A percentile compares a stretch with the other conserved stretches of the same genome.
phyloP scores from a whole-genome alignment of 2,329 filamentous ascomycete species.

The Hypomyces rosellus region DNA sequence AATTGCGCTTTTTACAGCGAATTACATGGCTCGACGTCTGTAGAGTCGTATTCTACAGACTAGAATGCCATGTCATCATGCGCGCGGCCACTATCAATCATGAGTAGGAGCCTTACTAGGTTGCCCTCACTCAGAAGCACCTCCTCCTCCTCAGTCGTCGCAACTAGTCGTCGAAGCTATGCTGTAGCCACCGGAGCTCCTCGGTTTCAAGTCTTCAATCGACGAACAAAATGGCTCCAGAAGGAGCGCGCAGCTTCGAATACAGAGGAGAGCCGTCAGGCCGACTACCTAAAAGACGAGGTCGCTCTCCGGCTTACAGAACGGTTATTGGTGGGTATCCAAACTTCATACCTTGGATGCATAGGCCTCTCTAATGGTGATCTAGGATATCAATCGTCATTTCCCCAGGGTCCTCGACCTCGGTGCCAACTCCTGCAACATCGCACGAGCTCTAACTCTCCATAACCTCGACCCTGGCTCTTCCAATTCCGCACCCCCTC shows the following conservation, averaged over 20 bases:
- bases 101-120: constrained; percentile 21
- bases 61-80: constrained; percentile 26
- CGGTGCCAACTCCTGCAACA: constrained; percentile 92
- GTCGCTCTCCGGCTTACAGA: constrained; percentile 80
- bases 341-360: background rate
- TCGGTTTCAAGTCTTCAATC: constrained; percentile 86
- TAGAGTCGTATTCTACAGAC: constrained; percentile 12
- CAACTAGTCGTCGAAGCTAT: constrained; percentile 49
- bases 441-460: constrained; percentile 72
- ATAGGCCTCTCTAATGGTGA: background rate
- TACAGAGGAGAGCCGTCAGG: constrained; percentile 64
- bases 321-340: constrained; percentile 60
- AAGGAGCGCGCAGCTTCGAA: constrained; percentile 77
- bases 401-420: constrained; percentile 84
- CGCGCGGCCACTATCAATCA: constrained; percentile 17
- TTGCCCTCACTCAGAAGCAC: constrained; percentile 13
- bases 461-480: constrained; percentile 59
- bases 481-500: constrained; percentile 50
- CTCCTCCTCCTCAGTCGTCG: constrained; percentile 11
- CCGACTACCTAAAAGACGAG: constrained; percentile 92
- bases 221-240: constrained; percentile 79
- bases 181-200: constrained; percentile 74
- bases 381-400: constrained; percentile 81
- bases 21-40: constrained; percentile 7
- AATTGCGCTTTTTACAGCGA: too few relatives aligned